A percentile compares a stretch with the other conserved stretches of the same genome.
Conservation (phyloP, 1,284 basidiomycete species). For the Neolentinus lepideus region DNA sequence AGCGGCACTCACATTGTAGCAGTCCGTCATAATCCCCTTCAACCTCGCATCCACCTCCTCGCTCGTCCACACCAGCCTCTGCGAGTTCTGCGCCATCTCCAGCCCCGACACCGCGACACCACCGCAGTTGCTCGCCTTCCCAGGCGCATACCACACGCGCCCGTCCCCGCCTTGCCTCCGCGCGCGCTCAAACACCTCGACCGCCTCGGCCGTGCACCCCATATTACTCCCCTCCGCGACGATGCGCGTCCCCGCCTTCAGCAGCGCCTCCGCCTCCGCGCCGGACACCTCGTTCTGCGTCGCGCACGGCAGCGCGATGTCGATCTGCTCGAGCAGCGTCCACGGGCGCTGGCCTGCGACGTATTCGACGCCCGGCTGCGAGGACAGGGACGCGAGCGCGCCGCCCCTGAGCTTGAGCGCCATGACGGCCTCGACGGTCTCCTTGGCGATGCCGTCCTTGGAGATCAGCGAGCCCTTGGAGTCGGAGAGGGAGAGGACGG, state of each 20-base stretch:
- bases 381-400: conserved; percentile 43
- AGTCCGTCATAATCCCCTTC: conserved; percentile 71
- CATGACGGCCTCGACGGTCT: conserved; percentile 49
- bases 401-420: conserved; percentile 63
- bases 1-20: conserved; percentile 31
- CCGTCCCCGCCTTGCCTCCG: conserved; percentile 38
- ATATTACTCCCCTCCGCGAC: conserved; percentile 80
- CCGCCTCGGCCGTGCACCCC: conserved; percentile 66
- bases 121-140: conserved; percentile 68
- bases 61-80: conserved; percentile 58
- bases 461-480: conserved; percentile 69
- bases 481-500: conserved; percentile 74
- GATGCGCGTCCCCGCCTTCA: conserved; percentile 66
- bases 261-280: conserved; percentile 65
- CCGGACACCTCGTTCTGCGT: conserved; percentile 78
- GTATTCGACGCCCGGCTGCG: conserved; percentile 47
- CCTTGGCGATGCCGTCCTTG: conserved; percentile 50
- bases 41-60: conserved; percentile 68
- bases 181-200: conserved; percentile 66
- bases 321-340: conserved; percentile 61
- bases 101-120: conserved; percentile 69
- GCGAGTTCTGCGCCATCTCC: conserved; percentile 81
- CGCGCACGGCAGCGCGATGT: conserved; percentile 72
- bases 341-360: conserved; percentile 50
- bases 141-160: conserved; percentile 64